phyloP scores from a whole-genome alignment of 768 basidiomycete species.

The Lyophyllum decastes region DNA sequence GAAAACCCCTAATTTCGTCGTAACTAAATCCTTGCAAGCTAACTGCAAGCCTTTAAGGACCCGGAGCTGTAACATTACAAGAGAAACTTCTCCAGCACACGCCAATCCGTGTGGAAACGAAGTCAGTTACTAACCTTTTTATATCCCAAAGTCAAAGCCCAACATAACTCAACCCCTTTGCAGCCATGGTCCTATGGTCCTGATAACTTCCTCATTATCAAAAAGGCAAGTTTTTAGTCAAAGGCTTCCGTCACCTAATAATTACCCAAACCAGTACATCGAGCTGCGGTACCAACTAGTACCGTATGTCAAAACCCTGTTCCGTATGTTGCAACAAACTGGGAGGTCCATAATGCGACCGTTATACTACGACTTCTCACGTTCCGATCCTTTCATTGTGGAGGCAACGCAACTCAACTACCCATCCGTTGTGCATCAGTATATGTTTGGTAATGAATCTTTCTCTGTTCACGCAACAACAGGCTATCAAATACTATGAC shows the following conservation, averaged over 20 bases:
- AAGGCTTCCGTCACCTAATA: not conserved
- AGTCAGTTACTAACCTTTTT: conserved; percentile 10
- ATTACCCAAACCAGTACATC: conserved; percentile 27
- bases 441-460: conserved; percentile 32
- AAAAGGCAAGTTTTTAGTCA: conserved; percentile 22
- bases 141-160: not conserved
- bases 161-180: not conserved
- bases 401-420: conserved; percentile 28
- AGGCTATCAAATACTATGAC: not conserved
- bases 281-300: conserved; percentile 35
- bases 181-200: conserved; percentile 39
- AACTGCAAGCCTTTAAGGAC: conserved; percentile 14
- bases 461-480: not conserved
- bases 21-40: not conserved
- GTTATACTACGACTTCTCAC: conserved; percentile 33
- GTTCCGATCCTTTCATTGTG: conserved; percentile 27
- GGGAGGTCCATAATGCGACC: conserved; percentile 33
- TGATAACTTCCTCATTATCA: conserved; percentile 35
- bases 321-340: conserved; percentile 30
- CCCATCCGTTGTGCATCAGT: conserved; percentile 30
- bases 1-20: too few species aligned
- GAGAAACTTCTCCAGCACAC: conserved; percentile 18
- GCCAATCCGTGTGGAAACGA: conserved; percentile 39
- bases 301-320: conserved; percentile 32
- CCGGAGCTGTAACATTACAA: conserved; percentile 27